Base-by-base conservation (phyloP, 1,139 yeast genomes). In the Pichia sp. region DNA sequence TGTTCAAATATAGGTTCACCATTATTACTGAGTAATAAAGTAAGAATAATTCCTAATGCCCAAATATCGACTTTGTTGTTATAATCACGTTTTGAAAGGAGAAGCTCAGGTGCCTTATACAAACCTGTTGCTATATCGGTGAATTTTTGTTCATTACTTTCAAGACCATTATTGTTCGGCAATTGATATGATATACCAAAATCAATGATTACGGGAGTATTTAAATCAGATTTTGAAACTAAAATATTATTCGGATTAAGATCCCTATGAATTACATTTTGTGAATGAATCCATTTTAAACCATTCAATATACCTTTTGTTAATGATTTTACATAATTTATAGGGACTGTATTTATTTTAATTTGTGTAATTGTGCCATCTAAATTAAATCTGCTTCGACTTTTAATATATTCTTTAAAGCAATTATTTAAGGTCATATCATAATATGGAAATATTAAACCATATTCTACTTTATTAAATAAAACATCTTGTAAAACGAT, bases 181-280 rank as follows among this genome's bases (percentile, higher is more conserved):
- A 60, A 46, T 29, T 52, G 25, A 45, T 54, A 87, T 28, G 90
- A 74, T 31, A 87, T 82, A 7, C 97, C 96, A 62, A 90, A 84
- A 61, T 92, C 97, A 11, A 85, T 80, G 10, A 84, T 60, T 1
- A 78, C 68, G 0, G 75, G 67, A 6, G 28, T 35, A 11, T 35
- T 22, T 1, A 31, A 11, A 26, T 48, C 35, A n/a, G n/a, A n/a
- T n/a, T n/a, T n/a, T 3, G 44, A 35, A 54, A 86, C 73, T 62
- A 87, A 63, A 35, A 90, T 72, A 58, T 90, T 90, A 22, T 78
- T 78, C 0, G 95, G 95, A 62, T 90, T 90, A 44, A 90, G 65
- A 61, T 90, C 97, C 39, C 97, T 72, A 60, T 90, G 97, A 16
- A 90, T 87, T n/a, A 90, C 73, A 0, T 80, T 80, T 3, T 69